Evolutionary conservation across 805 yeast genomes (phyloP), one percentile per base, ranked within the genome.

Genomic region (Starmerella bombi): DNA sequence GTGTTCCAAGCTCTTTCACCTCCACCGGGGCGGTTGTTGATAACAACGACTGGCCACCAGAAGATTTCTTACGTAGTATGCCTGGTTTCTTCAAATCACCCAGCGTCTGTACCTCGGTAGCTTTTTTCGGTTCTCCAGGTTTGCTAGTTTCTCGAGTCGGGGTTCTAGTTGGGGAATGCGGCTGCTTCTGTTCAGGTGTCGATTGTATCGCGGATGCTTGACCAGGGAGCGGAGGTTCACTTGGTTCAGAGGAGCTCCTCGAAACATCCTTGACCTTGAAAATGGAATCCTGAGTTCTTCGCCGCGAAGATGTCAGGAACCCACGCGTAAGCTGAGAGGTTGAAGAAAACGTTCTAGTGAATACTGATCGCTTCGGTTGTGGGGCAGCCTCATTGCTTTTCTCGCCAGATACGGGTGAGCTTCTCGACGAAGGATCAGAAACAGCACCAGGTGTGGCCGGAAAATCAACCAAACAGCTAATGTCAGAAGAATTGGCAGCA

Each of bases 241-340:
- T 8, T 8, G 7, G 7, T 7, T 23, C 27, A 12, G 7, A 8
- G 27, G 27, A 6, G 34, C 34, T 27, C 15, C 25, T 38, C 32
- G 34, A 20, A 16, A 21, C 9, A 6, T 38, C 41, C 15, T n/a
- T 38, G 14, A 30, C 21, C n/a, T 19, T 16, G 23, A 38, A 38
- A 16, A 25, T 15, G 5, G 39, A 36, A n/a, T 32, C 35, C 22
- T 38, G 41, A 14, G 41, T 38, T 5, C 19, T 5, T 18, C 41
- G 20, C 3, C 41, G 36, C 32, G 41, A 32, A 5, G 35, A 23
- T 3, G 23, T 10, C 19, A 38, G 21, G 3, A 38, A 20, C 9
- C 32, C 37, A n/a, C 23, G 22, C 4, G 41, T 38, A 5, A 34
- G 18, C 27, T 23, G 32, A 15, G 41, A 38, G 16, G 41, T 38